Percentiles rank a stretch among this genome's conserved stretches.
phyloP scores from a whole-genome alignment of 352 stramenopile genomes.

The Phytophthora idaei region DNA sequence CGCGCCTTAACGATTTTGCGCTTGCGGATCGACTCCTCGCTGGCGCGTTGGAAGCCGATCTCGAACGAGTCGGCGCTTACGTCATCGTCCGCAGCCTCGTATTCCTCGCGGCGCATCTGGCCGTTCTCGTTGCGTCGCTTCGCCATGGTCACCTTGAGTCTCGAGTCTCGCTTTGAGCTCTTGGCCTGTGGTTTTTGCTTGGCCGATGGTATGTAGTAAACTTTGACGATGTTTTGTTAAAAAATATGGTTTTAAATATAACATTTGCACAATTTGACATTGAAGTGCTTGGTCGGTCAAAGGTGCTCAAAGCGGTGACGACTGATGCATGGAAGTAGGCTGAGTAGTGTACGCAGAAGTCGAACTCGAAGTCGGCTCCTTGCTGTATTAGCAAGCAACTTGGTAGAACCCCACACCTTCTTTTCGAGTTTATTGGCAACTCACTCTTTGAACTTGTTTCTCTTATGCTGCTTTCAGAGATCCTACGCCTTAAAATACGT shows the following conservation, averaged over 20 bases:
- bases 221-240: background rate
- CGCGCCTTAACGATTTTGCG: constrained; percentile 85
- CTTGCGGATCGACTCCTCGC: constrained; percentile 66
- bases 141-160: constrained; percentile 40
- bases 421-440: too few species aligned
- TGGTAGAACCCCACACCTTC: too few species aligned
- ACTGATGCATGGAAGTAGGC: too few species aligned
- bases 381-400: too few species aligned
- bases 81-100: constrained; percentile 65
- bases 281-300: background rate
- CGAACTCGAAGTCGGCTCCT: too few species aligned
- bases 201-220: background rate
- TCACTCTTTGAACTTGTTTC: background rate
- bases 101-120: constrained; percentile 88
- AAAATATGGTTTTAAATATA: too few species aligned
- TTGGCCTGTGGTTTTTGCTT: background rate
- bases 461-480: background rate
- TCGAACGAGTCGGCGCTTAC: constrained; percentile 51
- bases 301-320: too few species aligned
- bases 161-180: background rate
- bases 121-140: constrained; percentile 88
- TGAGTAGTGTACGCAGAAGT: too few species aligned
- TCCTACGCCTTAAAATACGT: constrained; percentile 53
- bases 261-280: background rate
- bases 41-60: constrained; percentile 75